A percentile compares a stretch with the other conserved stretches of the same genome.
Conservation (phyloP, 2,329 filamentous ascomycete genomes). For the Paracoccidioides brasiliensis region DNA sequence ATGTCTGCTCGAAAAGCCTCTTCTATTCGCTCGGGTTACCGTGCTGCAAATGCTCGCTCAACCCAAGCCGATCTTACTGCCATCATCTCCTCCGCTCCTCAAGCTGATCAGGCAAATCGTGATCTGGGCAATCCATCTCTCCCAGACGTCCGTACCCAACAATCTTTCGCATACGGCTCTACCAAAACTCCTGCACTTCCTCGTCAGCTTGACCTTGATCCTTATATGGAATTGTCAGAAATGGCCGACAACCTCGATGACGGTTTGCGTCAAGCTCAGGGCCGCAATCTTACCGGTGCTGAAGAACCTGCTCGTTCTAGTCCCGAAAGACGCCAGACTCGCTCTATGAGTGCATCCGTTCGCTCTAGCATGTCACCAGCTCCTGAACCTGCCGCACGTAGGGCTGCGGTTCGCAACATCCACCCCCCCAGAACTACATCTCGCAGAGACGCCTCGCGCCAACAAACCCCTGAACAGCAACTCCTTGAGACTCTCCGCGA, state of each 20-base stretch:
- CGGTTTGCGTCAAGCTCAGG: constrained; percentile 15
- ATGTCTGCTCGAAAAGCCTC: background rate
- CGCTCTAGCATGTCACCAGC: background rate
- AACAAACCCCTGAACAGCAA: constrained; percentile 14
- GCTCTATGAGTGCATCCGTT: constrained; percentile 1
- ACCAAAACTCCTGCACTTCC: constrained; percentile 24
- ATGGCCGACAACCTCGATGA: constrained; percentile 25
- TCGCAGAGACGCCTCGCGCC: constrained; percentile 1
- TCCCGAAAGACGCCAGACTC: constrained; percentile 7
- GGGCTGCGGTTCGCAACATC: background rate
- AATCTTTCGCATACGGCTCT: constrained; percentile 31
- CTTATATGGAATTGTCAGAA: constrained; percentile 18
- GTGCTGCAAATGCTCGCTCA: background rate
- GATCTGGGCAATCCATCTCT: constrained; percentile 19
- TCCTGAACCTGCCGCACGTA: background rate
- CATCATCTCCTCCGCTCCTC: background rate
- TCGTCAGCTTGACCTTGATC: constrained; percentile 20
- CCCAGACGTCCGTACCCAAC: constrained; percentile 26
- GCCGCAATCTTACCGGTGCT: constrained; percentile 15
- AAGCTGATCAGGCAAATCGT: constrained; percentile 4
- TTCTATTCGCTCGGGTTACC: background rate
- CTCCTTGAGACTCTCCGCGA: constrained; percentile 12
- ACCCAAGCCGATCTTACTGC: background rate
- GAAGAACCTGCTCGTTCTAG: constrained; percentile 7
- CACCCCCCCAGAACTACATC: background rate